Evolutionary conservation across 192 early-diverging fungal genomes (phyloP), one percentile per base, ranked within the genome.

Genomic region (Gamsiella multidivaricata): DNA sequence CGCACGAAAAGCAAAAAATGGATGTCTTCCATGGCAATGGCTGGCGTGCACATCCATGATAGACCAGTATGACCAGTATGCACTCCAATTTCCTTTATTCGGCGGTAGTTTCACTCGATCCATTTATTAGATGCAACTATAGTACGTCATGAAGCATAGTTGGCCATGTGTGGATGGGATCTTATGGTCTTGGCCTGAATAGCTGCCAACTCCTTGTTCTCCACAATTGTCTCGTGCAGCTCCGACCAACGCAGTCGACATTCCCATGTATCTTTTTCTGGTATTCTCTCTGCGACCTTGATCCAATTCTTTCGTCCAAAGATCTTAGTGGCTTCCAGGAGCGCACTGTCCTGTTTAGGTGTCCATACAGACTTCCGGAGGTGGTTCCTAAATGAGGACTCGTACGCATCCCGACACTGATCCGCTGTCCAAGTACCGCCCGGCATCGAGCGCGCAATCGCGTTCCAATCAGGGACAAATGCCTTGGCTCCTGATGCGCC

Each of bases 221-320:
- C 43, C 15, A 63, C 8, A 3, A 57, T 26, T 3, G 74, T 60
- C 17, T 68, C 36, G 18, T 78, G 65, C 2, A 78, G 54, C 36
- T 78, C 66, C 5, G 74, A 34, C 52, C 52, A 64, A 14, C 74
- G 74, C 18, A 78, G 23, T 15, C 74, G 74, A 32, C 74, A 78
- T 46, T 78, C 52, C 70, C 70, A 73, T 3, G n/a, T 51, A 14
- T 73, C 52, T 18, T 57, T 62, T 14, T 45, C 59, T 31, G 43
- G 58, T 14, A 56, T 60, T 8, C 23, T 49, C 20, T 28, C 37
- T 29, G 74, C 74, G 28, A 64, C 31, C 3, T 32, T 45, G 3
- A 51, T 31, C 74, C 74, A 78, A 34, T 78, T 78, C 54, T 78
- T 78, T 7, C 47, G 61, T 17, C 74, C 74, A 20, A 55, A 41